Conservation (phyloP, 345 rosid genomes). For the Lepidium didymum region DNA sequence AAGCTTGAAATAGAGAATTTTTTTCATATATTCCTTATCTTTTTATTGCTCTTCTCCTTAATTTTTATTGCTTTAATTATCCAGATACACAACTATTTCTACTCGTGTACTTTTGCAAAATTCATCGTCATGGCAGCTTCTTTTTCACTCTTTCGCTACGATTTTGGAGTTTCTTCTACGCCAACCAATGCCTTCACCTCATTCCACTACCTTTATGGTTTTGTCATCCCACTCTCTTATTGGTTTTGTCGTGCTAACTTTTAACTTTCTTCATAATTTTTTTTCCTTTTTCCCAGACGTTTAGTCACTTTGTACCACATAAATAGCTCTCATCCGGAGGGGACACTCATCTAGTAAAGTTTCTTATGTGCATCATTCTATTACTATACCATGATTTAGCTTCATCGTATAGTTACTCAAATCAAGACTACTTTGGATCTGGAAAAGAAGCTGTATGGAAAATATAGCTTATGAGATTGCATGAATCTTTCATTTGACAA, state of each 20-base stretch:
- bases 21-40: neutral
- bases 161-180: slow-evolving; percentile 46
- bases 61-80: neutral
- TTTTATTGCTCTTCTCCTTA: neutral
- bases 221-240: neutral
- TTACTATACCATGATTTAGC: slow-evolving; percentile 37
- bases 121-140: too few species aligned
- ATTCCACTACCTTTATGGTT: slow-evolving; percentile 50
- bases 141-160: slow-evolving; percentile 45
- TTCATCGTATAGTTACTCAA: slow-evolving; percentile 28
- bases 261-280: neutral
- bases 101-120: too few species aligned
- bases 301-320: slow-evolving; percentile 33
- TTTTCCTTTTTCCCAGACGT: slow-evolving; percentile 35
- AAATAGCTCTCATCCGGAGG: slow-evolving; percentile 36
- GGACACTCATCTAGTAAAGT: slow-evolving; percentile 46
- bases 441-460: slow-evolving; percentile 36
- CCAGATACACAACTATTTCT: slow-evolving; percentile 54
- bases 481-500: slow-evolving; percentile 45
- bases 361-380: slow-evolving; percentile 48
- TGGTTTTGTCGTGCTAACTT: neutral
- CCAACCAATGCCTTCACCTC: slow-evolving; percentile 32
- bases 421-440: slow-evolving; percentile 30
- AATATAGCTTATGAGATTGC: slow-evolving; percentile 54
- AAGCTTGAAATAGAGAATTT: too few species aligned